Conservation (phyloP, 495 filamentous ascomycete genomes). For the Tuber magnatum region DNA sequence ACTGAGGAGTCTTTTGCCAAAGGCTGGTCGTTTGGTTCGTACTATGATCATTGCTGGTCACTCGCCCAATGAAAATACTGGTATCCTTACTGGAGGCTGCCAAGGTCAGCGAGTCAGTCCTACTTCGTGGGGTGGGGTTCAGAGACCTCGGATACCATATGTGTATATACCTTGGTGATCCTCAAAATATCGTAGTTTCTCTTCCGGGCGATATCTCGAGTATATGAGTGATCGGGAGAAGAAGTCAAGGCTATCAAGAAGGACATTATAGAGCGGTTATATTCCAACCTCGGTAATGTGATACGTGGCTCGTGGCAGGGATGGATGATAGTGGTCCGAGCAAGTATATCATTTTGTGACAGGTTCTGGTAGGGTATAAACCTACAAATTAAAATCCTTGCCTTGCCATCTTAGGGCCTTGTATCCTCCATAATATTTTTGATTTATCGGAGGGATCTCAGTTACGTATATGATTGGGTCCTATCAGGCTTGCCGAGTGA, state of each 20-base stretch:
- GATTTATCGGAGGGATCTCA: not conserved
- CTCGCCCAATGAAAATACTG: not conserved
- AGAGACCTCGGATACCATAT: not conserved
- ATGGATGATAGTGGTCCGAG: not conserved
- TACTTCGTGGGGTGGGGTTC: not conserved
- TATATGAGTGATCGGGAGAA: conserved; percentile 5
- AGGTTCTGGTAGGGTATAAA: not conserved
- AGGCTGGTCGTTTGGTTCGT: not conserved
- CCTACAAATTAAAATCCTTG: not conserved
- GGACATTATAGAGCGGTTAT: not conserved
- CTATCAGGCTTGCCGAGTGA: not conserved
- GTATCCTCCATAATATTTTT: not conserved
- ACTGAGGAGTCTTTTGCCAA: not conserved
- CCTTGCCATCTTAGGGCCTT: not conserved
- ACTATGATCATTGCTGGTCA: not conserved
- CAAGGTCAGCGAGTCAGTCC: not conserved
- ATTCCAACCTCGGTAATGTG: not conserved
- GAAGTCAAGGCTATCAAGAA: not conserved
- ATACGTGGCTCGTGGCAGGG: not conserved
- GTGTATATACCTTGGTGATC: not conserved
- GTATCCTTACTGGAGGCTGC: not conserved
- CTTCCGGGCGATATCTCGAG: not conserved
- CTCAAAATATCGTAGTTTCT: not conserved
- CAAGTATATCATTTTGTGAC: not conserved
- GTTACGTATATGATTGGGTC: not conserved